Conservation (phyloP, 257 asterid species). For the Gentiana straminea region DNA sequence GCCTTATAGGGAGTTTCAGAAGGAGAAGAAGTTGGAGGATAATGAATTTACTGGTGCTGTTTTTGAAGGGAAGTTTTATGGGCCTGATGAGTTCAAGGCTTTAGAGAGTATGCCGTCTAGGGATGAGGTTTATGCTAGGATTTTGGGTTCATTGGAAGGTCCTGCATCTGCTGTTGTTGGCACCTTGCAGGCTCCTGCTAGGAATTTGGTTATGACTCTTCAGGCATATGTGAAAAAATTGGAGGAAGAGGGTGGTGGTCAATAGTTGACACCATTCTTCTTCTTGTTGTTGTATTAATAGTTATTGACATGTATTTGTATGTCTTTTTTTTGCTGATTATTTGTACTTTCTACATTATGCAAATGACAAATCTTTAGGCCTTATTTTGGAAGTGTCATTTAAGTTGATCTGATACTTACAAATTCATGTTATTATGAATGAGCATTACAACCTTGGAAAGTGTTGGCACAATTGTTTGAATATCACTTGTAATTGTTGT, state of each 20-base stretch:
- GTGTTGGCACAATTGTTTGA: too few relatives aligned
- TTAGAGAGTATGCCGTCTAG: slow-evolving; percentile 72
- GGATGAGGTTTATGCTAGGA: slow-evolving; percentile 57
- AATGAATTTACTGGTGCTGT: slow-evolving; percentile 88
- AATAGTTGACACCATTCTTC: slow-evolving; percentile 15
- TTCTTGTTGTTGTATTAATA: slow-evolving; percentile 2
- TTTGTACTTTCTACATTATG: not conserved
- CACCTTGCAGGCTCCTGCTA: slow-evolving; percentile 84
- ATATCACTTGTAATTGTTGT: too few relatives aligned
- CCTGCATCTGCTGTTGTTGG: slow-evolving; percentile 93
- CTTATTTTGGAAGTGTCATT: too few relatives aligned
- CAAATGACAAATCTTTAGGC: slow-evolving; percentile 5
- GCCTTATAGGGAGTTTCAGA: slow-evolving; percentile 73
- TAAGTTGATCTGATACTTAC: too few relatives aligned
- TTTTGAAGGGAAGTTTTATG: slow-evolving; percentile 83
- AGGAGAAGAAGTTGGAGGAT: slow-evolving; percentile 71
- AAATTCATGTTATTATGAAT: too few relatives aligned
- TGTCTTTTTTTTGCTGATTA: too few relatives aligned
- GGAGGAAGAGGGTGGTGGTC: slow-evolving; percentile 48
- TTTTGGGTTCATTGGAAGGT: slow-evolving; percentile 72
- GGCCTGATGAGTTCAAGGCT: slow-evolving; percentile 61
- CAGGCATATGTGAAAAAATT: slow-evolving; percentile 77
- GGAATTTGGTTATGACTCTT: slow-evolving; percentile 66
- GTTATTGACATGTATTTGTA: not conserved
- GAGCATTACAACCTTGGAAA: too few relatives aligned